These are phyloP conservation scores for Kuraishia capsulata DNA, from an alignment of 805 yeast species.

Conservation along the genomic window DNA sequence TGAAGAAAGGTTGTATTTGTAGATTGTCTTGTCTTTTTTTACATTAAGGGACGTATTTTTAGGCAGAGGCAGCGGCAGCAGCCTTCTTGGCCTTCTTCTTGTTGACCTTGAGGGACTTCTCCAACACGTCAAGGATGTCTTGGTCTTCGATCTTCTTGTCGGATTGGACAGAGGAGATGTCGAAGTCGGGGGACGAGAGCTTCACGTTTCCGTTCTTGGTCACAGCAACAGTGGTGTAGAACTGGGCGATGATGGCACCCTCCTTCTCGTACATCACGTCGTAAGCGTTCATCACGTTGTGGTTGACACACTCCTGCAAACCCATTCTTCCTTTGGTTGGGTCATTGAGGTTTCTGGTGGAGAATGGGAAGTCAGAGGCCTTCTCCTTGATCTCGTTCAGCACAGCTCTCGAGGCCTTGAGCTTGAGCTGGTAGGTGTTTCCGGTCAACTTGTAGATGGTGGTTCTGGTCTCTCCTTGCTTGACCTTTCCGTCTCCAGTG, in stretches of 20 bases:
- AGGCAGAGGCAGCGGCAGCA: slow-evolving; percentile 12
- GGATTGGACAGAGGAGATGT: slow-evolving; percentile 37
- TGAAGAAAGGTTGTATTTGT: no score
- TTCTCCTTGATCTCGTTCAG: slow-evolving; percentile 61
- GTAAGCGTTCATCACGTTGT: slow-evolving; percentile 56
- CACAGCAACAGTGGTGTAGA: slow-evolving; percentile 65
- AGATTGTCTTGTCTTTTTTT: no score
- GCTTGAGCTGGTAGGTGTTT: slow-evolving; percentile 55
- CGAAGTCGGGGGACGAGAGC: slow-evolving; percentile 48
- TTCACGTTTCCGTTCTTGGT: slow-evolving; percentile 66
- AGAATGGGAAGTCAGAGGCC: slow-evolving; percentile 60
- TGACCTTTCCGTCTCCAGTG: slow-evolving; percentile 58
- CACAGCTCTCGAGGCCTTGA: slow-evolving; percentile 60
- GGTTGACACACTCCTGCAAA: slow-evolving; percentile 61
- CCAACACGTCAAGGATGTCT: slow-evolving; percentile 33
- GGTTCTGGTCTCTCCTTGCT: slow-evolving; percentile 44
- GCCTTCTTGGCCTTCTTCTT: slow-evolving; percentile 32
- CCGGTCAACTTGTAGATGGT: slow-evolving; percentile 69
- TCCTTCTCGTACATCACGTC: slow-evolving; percentile 62
- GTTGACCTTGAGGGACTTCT: slow-evolving; percentile 41
- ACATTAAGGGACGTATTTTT: no score
- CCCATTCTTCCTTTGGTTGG: slow-evolving; percentile 69
- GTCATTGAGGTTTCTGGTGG: slow-evolving; percentile 56
- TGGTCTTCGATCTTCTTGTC: slow-evolving; percentile 49
- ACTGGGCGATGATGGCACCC: slow-evolving; percentile 60